Percentiles rank a stretch among this genome's conserved stretches.
phyloP scores from a whole-genome alignment of 2,329 filamentous ascomycete genomes.

The Coniochaeta hoffmannii region DNA sequence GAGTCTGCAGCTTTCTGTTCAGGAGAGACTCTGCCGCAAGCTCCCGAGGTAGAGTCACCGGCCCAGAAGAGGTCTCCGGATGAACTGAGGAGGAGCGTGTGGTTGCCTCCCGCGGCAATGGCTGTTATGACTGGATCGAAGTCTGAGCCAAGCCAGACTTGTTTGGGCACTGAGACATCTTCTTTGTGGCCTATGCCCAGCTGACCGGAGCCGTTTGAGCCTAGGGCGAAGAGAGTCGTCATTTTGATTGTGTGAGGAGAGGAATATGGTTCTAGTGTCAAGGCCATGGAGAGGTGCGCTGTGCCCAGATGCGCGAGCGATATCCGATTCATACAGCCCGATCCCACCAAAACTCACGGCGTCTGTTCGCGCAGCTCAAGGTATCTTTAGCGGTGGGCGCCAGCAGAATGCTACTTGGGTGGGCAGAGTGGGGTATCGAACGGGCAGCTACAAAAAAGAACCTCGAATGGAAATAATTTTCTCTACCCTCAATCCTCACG shows the following conservation, averaged over 20 bases:
- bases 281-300: background rate
- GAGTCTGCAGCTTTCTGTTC: slow-evolving; percentile 4
- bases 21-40: slow-evolving; percentile 38
- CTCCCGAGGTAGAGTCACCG: slow-evolving; percentile 51
- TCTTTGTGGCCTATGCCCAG: slow-evolving; percentile 64
- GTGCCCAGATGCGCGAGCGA: too few species aligned
- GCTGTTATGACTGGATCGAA: slow-evolving; percentile 27
- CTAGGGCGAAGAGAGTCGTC: slow-evolving; percentile 58
- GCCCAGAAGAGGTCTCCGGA: slow-evolving; percentile 55
- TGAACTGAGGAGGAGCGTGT: slow-evolving; percentile 66
- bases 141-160: slow-evolving; percentile 38
- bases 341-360: too few species aligned
- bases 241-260: slow-evolving; percentile 21
- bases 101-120: slow-evolving; percentile 69
- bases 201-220: slow-evolving; percentile 72
- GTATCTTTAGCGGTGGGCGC: background rate
- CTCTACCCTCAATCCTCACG: background rate
- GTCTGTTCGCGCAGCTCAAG: too few species aligned
- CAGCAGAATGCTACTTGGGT: background rate
- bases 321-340: too few species aligned
- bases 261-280: too few species aligned
- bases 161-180: slow-evolving; percentile 61
- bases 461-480: background rate
- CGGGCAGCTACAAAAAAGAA: background rate
- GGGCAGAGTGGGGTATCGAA: background rate